Conservation (phyloP, 1,284 basidiomycete species). For the Ganoderma leucocontextum region DNA sequence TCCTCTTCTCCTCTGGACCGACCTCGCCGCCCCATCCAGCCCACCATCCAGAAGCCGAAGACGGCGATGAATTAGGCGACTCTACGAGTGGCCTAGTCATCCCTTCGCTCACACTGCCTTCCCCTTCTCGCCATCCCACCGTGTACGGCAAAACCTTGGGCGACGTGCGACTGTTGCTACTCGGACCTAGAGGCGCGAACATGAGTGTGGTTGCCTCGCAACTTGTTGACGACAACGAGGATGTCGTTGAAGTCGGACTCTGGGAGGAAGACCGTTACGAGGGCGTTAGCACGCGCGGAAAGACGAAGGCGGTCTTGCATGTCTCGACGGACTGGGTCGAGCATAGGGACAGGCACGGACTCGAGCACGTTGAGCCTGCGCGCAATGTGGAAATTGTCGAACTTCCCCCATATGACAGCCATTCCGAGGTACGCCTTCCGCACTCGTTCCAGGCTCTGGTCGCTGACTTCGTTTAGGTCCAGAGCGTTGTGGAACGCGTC, state of each 20-base stretch:
- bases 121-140: constrained; percentile 64
- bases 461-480: constrained; percentile 31
- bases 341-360: constrained; percentile 66
- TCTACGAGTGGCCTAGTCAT: constrained; percentile 67
- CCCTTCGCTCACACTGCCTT: constrained; percentile 70
- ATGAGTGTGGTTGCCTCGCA: constrained; percentile 44
- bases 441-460: background rate
- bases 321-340: constrained; percentile 78
- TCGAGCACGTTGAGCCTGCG: constrained; percentile 68
- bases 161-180: constrained; percentile 61
- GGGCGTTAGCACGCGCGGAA: constrained; percentile 14
- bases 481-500: constrained; percentile 41
- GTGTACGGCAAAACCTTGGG: constrained; percentile 72
- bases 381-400: constrained; percentile 69
- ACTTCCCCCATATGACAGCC: constrained; percentile 52
- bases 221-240: constrained; percentile 67
- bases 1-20: constrained; percentile 77
- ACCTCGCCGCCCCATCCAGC: constrained; percentile 55
- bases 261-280: constrained; percentile 59
- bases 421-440: constrained; percentile 50
- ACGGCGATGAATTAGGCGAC: constrained; percentile 45
- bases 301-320: constrained; percentile 47
- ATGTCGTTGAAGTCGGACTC: constrained; percentile 63
- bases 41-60: constrained; percentile 47
- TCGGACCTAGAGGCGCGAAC: constrained; percentile 52